A percentile compares a stretch with the other conserved stretches of the same genome.
phyloP scores from a whole-genome alignment of 352 stramenopile species.

The Peronosclerospora sorghi region DNA sequence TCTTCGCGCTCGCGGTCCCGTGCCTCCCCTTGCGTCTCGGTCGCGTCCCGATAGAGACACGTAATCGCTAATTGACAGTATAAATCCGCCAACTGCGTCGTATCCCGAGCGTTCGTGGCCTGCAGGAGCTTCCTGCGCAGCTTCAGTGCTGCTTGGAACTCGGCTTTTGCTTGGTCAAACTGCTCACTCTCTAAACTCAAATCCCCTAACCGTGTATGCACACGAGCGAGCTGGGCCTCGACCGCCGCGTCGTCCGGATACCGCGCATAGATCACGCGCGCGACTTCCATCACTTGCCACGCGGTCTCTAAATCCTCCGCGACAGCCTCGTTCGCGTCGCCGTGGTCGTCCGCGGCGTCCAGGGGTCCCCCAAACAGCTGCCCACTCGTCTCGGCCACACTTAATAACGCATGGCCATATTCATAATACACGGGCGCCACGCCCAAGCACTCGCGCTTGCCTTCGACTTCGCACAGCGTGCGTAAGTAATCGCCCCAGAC shows the following conservation, averaged over 20 bases:
- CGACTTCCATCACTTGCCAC: constrained; percentile 82
- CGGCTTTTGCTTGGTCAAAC: constrained; percentile 58
- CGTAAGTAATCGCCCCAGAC: constrained; percentile 66
- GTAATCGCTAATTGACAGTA: constrained; percentile 80
- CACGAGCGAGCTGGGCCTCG: constrained; percentile 64
- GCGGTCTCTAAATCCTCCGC: constrained; percentile 72
- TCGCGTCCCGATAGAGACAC: constrained; percentile 71
- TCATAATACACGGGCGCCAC: constrained; percentile 74
- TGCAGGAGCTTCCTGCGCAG: constrained; percentile 64
- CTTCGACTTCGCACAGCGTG: constrained; percentile 71
- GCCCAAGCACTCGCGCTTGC: constrained; percentile 50
- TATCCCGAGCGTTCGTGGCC: constrained; percentile 50
- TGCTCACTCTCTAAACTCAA: constrained; percentile 73
- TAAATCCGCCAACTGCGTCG: constrained; percentile 65
- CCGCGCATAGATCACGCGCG: constrained; percentile 71
- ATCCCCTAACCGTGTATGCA: constrained; percentile 75
- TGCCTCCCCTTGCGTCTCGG: constrained; percentile 14
- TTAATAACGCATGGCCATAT: constrained; percentile 73
- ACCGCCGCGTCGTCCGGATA: constrained; percentile 55
- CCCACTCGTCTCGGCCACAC: constrained; percentile 53
- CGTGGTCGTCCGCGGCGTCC: constrained; percentile 20
- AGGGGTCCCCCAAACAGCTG: constrained; percentile 45
- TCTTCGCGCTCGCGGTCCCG: constrained; percentile 30
- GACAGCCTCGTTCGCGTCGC: constrained; percentile 45
- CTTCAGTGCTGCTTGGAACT: constrained; percentile 72